These are phyloP conservation scores for Colletotrichum truncatum DNA, from an alignment of 2,329 filamentous ascomycete genomes.

Conservation along the genomic window DNA sequence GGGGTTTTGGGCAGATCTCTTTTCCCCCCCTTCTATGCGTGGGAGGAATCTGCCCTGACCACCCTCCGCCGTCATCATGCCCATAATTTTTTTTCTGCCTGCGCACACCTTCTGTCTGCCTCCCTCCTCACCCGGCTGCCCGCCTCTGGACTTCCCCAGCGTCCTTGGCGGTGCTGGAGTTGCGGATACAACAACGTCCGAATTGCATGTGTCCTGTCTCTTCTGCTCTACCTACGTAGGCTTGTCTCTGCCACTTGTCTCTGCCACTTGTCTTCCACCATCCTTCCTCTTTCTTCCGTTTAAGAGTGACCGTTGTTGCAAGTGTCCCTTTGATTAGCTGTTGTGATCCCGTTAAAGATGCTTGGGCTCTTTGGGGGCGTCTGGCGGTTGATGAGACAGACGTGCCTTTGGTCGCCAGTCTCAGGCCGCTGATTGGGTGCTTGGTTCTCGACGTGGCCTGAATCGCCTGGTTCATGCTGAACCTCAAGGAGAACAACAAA, in stretches of 20 bases:
- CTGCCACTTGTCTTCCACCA: too few species aligned
- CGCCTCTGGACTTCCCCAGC: neutral
- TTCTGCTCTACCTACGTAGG: too few species aligned
- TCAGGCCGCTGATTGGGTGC: slow-evolving; percentile 30
- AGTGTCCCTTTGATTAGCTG: slow-evolving; percentile 2
- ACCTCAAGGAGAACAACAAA: neutral
- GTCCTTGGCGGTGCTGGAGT: neutral
- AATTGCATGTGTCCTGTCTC: too few species aligned
- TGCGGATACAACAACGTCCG: neutral
- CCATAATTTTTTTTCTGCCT: neutral
- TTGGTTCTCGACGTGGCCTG: slow-evolving; percentile 4
- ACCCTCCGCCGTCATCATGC: neutral
- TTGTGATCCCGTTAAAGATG: slow-evolving; percentile 21
- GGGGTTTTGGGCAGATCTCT: slow-evolving; percentile 5
- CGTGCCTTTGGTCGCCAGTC: slow-evolving; percentile 30
- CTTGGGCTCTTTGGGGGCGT: slow-evolving; percentile 14
- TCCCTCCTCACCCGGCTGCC: too few species aligned
- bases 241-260: too few species aligned
- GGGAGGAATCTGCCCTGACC: neutral
- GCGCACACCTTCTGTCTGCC: neutral
- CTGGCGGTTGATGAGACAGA: slow-evolving; percentile 35
- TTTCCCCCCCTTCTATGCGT: neutral
- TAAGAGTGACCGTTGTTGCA: neutral
- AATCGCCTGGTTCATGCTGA: slow-evolving; percentile 23
- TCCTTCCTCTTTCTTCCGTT: neutral